phyloP scores from a whole-genome alignment of 1,284 basidiomycete species.

The Afroboletus lepidellus region DNA sequence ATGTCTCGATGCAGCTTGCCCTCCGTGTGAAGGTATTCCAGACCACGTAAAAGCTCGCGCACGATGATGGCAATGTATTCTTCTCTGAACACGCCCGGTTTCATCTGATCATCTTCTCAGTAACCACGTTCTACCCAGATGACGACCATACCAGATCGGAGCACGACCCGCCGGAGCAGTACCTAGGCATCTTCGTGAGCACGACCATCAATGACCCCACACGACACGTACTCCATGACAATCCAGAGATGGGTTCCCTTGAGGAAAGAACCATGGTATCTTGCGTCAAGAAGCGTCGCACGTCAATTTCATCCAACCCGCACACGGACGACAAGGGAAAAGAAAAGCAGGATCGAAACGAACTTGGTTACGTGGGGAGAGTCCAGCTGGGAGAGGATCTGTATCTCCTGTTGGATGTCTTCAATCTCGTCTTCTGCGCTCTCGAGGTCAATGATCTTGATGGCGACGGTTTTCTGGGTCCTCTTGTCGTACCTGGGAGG shows the following conservation, averaged over 20 bases:
- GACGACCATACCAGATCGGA: slow-evolving; percentile 67
- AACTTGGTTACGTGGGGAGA: slow-evolving; percentile 94
- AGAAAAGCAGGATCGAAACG: slow-evolving; percentile 35
- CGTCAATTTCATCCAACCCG: slow-evolving; percentile 31
- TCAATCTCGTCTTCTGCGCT: slow-evolving; percentile 99
- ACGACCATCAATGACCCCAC: slow-evolving; percentile 4
- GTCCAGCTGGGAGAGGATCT: slow-evolving; percentile 97
- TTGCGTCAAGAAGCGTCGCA: slow-evolving; percentile 36
- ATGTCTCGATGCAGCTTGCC: slow-evolving; percentile 98
- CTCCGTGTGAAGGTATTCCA: slow-evolving; percentile 95
- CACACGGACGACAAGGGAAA: slow-evolving; percentile 17
- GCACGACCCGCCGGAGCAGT: slow-evolving; percentile 84
- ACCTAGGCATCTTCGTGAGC: slow-evolving; percentile 44
- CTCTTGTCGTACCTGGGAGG: slow-evolving; percentile 80
- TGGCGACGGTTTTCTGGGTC: slow-evolving; percentile 90
- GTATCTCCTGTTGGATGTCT: slow-evolving; percentile 99
- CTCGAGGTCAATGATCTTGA: slow-evolving; percentile 99
- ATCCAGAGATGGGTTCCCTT: slow-evolving; percentile 98
- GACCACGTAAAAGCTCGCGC: slow-evolving; percentile 85
- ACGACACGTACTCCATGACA: slow-evolving; percentile 86
- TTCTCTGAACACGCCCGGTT: slow-evolving; percentile 94
- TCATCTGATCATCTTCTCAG: slow-evolving; percentile 68
- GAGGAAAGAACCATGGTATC: slow-evolving; percentile 94
- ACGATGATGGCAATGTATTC: slow-evolving; percentile 98
- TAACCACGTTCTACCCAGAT: slow-evolving; percentile 7